Base-by-base conservation (phyloP, 495 filamentous ascomycete species). In the Lepidopterella palustris region DNA sequence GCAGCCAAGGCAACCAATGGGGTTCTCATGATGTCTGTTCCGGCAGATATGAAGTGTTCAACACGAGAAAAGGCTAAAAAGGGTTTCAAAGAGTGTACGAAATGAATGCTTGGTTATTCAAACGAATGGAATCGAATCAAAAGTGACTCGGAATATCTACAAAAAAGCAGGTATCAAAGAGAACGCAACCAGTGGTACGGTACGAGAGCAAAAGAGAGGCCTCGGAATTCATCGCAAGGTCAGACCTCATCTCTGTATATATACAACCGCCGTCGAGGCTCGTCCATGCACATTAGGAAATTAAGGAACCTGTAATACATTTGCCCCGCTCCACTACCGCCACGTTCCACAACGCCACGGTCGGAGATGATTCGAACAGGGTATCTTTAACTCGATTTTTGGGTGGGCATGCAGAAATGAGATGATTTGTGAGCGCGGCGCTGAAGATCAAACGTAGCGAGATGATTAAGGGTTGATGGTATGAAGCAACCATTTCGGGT, bases 51-150 rank as follows among this genome's bases (percentile, higher is more conserved):
- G 25, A 13, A 32, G 55, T 31, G 47, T 55, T 60, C 58, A 60
- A 60, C 51, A 60, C 52, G 42, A 50, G n/a, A 45, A 24, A 45
- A 60, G 35, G 59, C 51, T n/a, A 20, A 15, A 20, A 23, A 13
- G 25, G 18, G 32, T 27, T 48, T 54, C 15, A 31, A 53, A 45
- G 27, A 47, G 51, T 42, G n/a, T 39, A 11, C 45, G 50, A 47
- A 8, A 28, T 40, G 45, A 48, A 47, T 31, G 13, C 29, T 26
- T 27, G 39, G 29, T 25, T 42, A 10, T 42, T 35, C 11, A 40
- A 61, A 61, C n/a, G 59, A 61, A 51, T 63, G 63, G 48, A 61
- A 53, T 53, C 23, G 58, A 65, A 47, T 65, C 58, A 35, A 58
- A 52, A 27, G n/a, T n/a, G n/a, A 50, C 47, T 25, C 47, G 15